phyloP scores from a whole-genome alignment of 495 filamentous ascomycete genomes.

The Beverwykella pulmonaria region DNA sequence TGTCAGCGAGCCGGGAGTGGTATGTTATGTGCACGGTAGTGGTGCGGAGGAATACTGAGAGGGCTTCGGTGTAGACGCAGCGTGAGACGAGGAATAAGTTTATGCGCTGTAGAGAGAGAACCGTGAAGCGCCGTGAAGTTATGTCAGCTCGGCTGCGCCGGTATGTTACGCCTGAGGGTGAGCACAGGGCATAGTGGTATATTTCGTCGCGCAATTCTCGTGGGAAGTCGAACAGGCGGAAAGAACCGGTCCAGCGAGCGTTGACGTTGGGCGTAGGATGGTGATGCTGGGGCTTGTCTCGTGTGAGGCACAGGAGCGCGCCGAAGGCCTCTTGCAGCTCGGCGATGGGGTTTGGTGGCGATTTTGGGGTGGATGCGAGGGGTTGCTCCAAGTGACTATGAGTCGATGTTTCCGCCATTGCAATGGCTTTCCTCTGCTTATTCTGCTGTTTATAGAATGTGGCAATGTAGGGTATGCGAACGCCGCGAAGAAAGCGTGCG shows the following conservation, averaged over 20 bases:
- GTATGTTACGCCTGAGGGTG: neutral
- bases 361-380: neutral
- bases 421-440: neutral
- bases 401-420: neutral
- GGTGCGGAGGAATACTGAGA: slow-evolving; percentile 3
- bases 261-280: neutral
- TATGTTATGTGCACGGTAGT: slow-evolving; percentile 1
- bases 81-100: slow-evolving; percentile 16
- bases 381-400: neutral
- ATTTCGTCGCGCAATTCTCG: slow-evolving; percentile 26
- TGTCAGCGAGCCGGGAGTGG: neutral
- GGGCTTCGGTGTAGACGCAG: slow-evolving; percentile 22
- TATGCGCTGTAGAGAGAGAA: neutral
- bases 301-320: neutral
- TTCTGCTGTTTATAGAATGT: too few relatives aligned
- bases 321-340: slow-evolving; percentile 7
- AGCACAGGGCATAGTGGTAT: slow-evolving; percentile 10
- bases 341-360: slow-evolving; percentile 1
- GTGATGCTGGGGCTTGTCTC: neutral
- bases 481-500: too few relatives aligned
- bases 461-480: too few relatives aligned
- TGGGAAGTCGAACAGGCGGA: slow-evolving; percentile 15
- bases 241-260: slow-evolving; percentile 15
- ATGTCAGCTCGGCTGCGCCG: neutral
- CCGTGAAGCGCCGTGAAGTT: neutral